phyloP scores from a whole-genome alignment of 108 stramenopile species.

The Cylindrotheca fusiformis region DNA sequence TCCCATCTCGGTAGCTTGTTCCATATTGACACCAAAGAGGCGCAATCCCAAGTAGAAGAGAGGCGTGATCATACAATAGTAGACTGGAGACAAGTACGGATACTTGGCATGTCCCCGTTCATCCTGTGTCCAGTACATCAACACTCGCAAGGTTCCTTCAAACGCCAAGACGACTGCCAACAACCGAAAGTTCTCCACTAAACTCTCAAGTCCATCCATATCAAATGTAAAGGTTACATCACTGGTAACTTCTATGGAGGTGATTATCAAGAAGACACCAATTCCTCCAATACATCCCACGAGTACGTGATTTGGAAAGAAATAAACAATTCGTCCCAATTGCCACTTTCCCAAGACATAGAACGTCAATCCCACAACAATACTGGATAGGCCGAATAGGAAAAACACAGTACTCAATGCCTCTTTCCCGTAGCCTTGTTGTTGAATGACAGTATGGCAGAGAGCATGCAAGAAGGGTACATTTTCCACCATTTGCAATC shows the following conservation, averaged over 20 bases:
- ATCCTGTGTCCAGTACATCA: slow-evolving; percentile 39
- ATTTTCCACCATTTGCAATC: slow-evolving; percentile 87
- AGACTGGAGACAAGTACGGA: slow-evolving; percentile 73
- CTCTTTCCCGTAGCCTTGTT: slow-evolving; percentile 66
- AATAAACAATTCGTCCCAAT: slow-evolving; percentile 73
- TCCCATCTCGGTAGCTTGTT: slow-evolving; percentile 40
- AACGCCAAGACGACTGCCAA: slow-evolving; percentile 50
- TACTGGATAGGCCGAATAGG: slow-evolving; percentile 59
- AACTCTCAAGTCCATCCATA: slow-evolving; percentile 19
- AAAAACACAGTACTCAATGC: slow-evolving; percentile 78
- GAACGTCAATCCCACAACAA: slow-evolving; percentile 76
- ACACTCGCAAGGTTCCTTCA: slow-evolving; percentile 57
- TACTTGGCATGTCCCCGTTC: slow-evolving; percentile 46
- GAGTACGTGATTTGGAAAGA: slow-evolving; percentile 83
- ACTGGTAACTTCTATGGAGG: slow-evolving; percentile 70
- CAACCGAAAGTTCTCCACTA: slow-evolving; percentile 39
- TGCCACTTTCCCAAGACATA: slow-evolving; percentile 60
- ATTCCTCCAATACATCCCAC: slow-evolving; percentile 88
- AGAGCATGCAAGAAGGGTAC: slow-evolving; percentile 77
- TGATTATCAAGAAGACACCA: slow-evolving; percentile 68
- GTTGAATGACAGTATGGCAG: slow-evolving; percentile 49
- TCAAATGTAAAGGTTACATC: slow-evolving; percentile 42
- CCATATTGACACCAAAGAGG: slow-evolving; percentile 27
- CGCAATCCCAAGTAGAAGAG: slow-evolving; percentile 54
- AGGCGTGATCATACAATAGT: slow-evolving; percentile 76